Conservation (phyloP, 805 yeast genomes). For the baker's yeast (Saccharomyces cerevisiae) region DNA sequence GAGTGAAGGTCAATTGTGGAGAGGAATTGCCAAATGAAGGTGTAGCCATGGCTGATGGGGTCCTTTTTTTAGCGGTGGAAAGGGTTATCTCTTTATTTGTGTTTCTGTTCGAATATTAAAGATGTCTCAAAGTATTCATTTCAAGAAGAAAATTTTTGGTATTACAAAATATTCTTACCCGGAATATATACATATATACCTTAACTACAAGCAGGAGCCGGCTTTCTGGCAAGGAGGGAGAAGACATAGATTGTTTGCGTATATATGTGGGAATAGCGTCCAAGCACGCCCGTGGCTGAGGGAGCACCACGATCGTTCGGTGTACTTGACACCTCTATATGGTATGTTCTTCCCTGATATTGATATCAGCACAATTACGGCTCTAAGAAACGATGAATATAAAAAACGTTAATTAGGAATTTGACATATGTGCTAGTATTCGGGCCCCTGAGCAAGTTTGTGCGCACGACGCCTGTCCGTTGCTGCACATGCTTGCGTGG, state of each 20-base stretch:
- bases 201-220: background rate
- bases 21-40: background rate
- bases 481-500: background rate
- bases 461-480: background rate
- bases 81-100: background rate
- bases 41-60: background rate
- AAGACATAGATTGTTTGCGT: too few species aligned
- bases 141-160: background rate
- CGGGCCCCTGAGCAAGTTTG: background rate
- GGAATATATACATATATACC: background rate
- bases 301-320: background rate
- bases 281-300: background rate
- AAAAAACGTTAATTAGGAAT: constrained; percentile 31
- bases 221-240: background rate
- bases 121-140: background rate
- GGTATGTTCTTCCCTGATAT: constrained; percentile 4
- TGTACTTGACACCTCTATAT: background rate
- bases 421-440: constrained; percentile 36
- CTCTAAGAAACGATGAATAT: constrained; percentile 32
- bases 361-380: constrained; percentile 38
- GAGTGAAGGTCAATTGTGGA: background rate
- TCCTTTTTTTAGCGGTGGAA: background rate
- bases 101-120: background rate
- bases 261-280: background rate
- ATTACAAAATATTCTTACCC: background rate